phyloP scores from a whole-genome alignment of 2,329 filamentous ascomycete genomes.

The Colletotrichum cereale region DNA sequence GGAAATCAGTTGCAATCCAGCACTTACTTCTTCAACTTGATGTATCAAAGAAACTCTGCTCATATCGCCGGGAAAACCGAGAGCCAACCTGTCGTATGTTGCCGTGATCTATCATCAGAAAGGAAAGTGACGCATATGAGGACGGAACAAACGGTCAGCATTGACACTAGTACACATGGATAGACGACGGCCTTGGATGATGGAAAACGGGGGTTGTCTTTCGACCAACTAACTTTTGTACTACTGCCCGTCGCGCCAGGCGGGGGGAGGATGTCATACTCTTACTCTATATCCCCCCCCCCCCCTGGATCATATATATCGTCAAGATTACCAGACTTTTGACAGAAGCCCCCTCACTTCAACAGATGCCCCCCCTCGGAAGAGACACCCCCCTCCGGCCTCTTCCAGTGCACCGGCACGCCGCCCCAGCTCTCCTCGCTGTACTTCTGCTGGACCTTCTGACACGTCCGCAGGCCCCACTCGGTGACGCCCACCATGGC shows the following conservation, averaged over 20 bases:
- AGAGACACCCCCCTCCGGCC: slow-evolving; percentile 51
- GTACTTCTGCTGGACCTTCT: slow-evolving; percentile 74
- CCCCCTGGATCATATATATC: neutral
- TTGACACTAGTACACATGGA: too few relatives aligned
- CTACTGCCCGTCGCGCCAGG: neutral
- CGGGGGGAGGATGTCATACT: neutral
- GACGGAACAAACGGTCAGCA: too few relatives aligned
- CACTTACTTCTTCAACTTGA: too few relatives aligned
- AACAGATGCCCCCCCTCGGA: slow-evolving; percentile 46
- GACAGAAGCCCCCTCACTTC: slow-evolving; percentile 39
- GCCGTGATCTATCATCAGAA: too few relatives aligned
- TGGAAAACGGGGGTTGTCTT: neutral
- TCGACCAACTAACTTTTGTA: neutral
- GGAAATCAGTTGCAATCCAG: too few relatives aligned
- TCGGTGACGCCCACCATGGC: slow-evolving; percentile 79
- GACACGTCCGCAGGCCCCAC: slow-evolving; percentile 73
- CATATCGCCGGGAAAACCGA: too few relatives aligned
- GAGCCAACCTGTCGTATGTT: too few relatives aligned
- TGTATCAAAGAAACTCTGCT: too few relatives aligned
- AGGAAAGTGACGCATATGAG: too few relatives aligned
- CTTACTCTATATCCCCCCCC: neutral
- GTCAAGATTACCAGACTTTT: neutral
- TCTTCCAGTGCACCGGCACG: slow-evolving; percentile 72
- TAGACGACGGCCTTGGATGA: too few relatives aligned
- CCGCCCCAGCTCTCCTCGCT: slow-evolving; percentile 85